Base-by-base conservation (phyloP, 1,284 basidiomycete genomes). In the Takashimella koratensis region DNA sequence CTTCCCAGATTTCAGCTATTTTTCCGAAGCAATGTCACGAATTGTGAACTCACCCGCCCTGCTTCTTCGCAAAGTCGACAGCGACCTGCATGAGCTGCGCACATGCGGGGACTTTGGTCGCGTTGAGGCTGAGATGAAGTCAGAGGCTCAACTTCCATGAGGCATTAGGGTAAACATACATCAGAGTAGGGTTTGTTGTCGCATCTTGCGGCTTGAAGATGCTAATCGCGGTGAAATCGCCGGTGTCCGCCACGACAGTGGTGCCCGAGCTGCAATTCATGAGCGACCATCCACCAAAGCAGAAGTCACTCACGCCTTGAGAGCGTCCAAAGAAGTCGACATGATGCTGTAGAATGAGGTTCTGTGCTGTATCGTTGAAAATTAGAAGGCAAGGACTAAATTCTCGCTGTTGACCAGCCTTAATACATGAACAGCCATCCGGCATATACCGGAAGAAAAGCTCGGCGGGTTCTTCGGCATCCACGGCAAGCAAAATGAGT, bases 201-300 rank as follows among this genome's bases (percentile, higher is more conserved):
- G 92, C 92, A 68, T 79, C 87, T 79, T 90, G 89, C 62, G 91
- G 91, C 80, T 93, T 91, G 85, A 92, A 95, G 61, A 82, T 85
- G 77, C 84, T 87, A 79, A 92, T 92, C 63, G 74, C 68, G 63
- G 73, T 70, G 59, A 77, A 78, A 66, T 77, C 76, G 56, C 89
- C 90, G 58, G 88, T 91, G 81, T 93, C 90, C 51, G 90, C 90
- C 68, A 95, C 91, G 77, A 95, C 91, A 73, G 88, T 83, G 70
- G 92, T 96, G 69, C 92, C 93, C 66, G 87, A 87, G 49, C 65
- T 66, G 55, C 25, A n/a, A 20, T 22, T 13, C 19, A 16, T 36
- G 16, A 36, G 30, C 16, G 8, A 8, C 30, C 16, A 16, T 36
- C 22, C 11, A 16, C 24, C 26, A 8, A 25, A 8, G 20, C 26